Percentiles rank a stretch among this genome's conserved stretches.
These are phyloP conservation scores for Gomphus sp. DNA, from an alignment of 1,284 basidiomycete genomes.

Conservation along the genomic window DNA sequence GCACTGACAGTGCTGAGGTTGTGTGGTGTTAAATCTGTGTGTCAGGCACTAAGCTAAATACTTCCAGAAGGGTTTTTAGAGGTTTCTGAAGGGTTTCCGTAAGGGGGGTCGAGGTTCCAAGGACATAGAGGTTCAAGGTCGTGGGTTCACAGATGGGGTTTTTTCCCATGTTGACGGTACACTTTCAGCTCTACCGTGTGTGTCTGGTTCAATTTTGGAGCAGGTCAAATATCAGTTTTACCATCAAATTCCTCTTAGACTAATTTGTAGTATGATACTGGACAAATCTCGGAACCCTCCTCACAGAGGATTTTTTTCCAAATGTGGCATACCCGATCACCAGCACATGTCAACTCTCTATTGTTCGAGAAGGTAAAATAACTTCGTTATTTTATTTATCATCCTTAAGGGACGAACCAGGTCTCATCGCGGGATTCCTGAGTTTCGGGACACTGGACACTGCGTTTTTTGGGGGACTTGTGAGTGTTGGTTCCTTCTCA, in stretches of 20 bases:
- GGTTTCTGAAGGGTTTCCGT: too few relatives aligned
- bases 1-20: too few relatives aligned
- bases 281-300: constrained; percentile 71
- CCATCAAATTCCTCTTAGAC: constrained; percentile 17
- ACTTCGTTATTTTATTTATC: constrained; percentile 15
- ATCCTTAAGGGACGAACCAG: constrained; percentile 18
- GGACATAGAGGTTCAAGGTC: too few relatives aligned
- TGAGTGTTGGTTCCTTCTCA: constrained; percentile 20
- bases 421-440: constrained; percentile 62
- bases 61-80: too few relatives aligned
- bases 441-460: constrained; percentile 57
- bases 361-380: constrained; percentile 35
- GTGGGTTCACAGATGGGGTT: too few relatives aligned
- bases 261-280: constrained; percentile 42
- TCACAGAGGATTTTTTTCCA: constrained; percentile 64
- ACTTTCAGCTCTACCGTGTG: neutral
- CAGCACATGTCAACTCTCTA: constrained; percentile 39
- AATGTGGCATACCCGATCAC: constrained; percentile 30
- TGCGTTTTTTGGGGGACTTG: constrained; percentile 47
- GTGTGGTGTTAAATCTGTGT: too few relatives aligned
- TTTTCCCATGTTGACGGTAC: too few relatives aligned
- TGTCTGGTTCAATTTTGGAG: constrained; percentile 3
- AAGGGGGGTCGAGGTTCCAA: too few relatives aligned
- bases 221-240: neutral
- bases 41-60: too few relatives aligned